These are phyloP conservation scores for Boletus tomentosulus DNA, from an alignment of 768 basidiomycete species.

Conservation along the genomic window DNA sequence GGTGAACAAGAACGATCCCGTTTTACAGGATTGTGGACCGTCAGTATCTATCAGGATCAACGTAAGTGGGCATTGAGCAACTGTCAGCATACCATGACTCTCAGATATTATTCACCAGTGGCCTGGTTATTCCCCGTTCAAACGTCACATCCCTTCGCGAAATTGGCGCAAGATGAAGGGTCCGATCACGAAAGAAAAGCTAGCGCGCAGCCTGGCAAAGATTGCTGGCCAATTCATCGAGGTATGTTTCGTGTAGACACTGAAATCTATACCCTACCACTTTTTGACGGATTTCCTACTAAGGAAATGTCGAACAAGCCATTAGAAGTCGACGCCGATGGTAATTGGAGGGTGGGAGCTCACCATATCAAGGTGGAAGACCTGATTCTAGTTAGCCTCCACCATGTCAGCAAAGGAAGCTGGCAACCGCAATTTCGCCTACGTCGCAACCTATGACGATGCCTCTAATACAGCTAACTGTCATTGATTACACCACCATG, in stretches of 20 bases:
- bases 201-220: slow-evolving; percentile 68
- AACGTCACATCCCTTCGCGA: slow-evolving; percentile 67
- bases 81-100: background rate
- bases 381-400: slow-evolving; percentile 24
- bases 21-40: slow-evolving; percentile 64
- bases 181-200: slow-evolving; percentile 65
- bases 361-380: slow-evolving; percentile 57
- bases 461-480: background rate
- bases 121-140: slow-evolving; percentile 75
- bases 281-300: slow-evolving; percentile 22
- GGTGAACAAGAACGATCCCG: slow-evolving; percentile 49
- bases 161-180: slow-evolving; percentile 70
- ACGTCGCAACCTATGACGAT: background rate
- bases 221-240: slow-evolving; percentile 61
- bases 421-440: background rate
- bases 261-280: background rate
- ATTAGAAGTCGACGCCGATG: slow-evolving; percentile 56
- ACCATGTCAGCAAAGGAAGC: background rate
- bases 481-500: background rate
- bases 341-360: slow-evolving; percentile 52
- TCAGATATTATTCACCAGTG: slow-evolving; percentile 41
- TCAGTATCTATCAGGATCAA: slow-evolving; percentile 71
- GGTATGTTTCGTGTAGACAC: slow-evolving; percentile 29
- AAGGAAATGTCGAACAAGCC: slow-evolving; percentile 43
- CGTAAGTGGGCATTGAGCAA: slow-evolving; percentile 31